phyloP scores from a whole-genome alignment of 2,329 filamentous ascomycete genomes.

The Paraphaeosphaeria minitans region DNA sequence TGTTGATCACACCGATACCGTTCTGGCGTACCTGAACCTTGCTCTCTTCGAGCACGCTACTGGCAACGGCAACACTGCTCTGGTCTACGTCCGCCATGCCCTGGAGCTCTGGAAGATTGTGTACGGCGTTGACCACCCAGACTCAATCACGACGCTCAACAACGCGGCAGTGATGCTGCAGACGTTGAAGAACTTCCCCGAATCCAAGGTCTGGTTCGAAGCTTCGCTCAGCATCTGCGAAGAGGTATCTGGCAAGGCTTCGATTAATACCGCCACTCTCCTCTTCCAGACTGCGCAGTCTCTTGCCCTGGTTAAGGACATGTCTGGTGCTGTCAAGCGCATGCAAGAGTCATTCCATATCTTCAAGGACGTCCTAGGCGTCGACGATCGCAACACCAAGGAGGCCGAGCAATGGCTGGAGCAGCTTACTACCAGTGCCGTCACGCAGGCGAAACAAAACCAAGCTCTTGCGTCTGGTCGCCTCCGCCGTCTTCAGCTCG shows the following conservation, averaged over 20 bases:
- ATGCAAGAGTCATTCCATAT: slow-evolving; percentile 98
- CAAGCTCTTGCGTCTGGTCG: slow-evolving; percentile 80
- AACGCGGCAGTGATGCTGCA: slow-evolving; percentile 99
- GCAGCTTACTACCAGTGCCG: slow-evolving; percentile 93
- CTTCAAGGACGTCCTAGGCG: slow-evolving; percentile 84
- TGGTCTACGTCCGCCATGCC: slow-evolving; percentile 89
- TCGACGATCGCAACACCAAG: slow-evolving; percentile 96
- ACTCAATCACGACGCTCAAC: slow-evolving; percentile 98
- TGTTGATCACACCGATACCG: slow-evolving; percentile 89
- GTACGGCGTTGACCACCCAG: slow-evolving; percentile 90
- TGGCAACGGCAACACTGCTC: slow-evolving; percentile 85
- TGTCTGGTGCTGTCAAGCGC: slow-evolving; percentile 84
- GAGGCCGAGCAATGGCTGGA: slow-evolving; percentile 97
- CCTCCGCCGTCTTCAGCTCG: slow-evolving; percentile 73
- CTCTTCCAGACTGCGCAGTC: slow-evolving; percentile 97
- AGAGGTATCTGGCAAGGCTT: slow-evolving; percentile 84
- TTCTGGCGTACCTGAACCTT: slow-evolving; percentile 94
- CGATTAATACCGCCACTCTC: slow-evolving; percentile 90
- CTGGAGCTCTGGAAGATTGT: slow-evolving; percentile 96
- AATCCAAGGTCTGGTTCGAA: slow-evolving; percentile 96
- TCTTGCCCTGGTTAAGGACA: slow-evolving; percentile 91
- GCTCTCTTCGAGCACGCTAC: slow-evolving; percentile 91
- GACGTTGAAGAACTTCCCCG: slow-evolving; percentile 89
- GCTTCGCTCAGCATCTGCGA: slow-evolving; percentile 88
- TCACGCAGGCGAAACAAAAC: slow-evolving; percentile 90